Percentiles rank a stretch among this genome's conserved stretches.
Conservation (phyloP, 2,329 filamentous ascomycete genomes). For the Trichophyton equinum region DNA sequence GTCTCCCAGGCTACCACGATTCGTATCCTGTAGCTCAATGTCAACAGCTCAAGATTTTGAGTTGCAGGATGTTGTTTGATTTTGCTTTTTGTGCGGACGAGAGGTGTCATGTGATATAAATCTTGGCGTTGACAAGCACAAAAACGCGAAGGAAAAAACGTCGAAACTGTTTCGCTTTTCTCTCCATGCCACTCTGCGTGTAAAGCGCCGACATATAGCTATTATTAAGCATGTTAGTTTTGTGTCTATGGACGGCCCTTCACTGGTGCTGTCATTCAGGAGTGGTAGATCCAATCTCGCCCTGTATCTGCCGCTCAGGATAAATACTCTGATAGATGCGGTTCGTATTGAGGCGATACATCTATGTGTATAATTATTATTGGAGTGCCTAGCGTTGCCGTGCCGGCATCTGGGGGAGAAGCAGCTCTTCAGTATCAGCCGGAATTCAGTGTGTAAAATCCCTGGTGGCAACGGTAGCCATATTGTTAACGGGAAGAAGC, state of each 20-base stretch:
- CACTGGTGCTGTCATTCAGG: conserved; percentile 43
- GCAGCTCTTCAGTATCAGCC: not conserved
- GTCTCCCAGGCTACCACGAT: not conserved
- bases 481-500: not conserved
- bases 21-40: not conserved
- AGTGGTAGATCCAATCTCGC: conserved; percentile 55
- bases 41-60: not conserved
- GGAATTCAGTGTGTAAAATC: not conserved
- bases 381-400: not conserved
- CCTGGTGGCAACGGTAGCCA: not conserved
- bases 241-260: conserved; percentile 33
- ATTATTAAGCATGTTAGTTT: conserved; percentile 18
- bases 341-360: conserved; percentile 74
- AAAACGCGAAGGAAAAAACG: not conserved
- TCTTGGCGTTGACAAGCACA: not conserved
- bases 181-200: conserved; percentile 29
- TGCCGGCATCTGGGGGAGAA: too few relatives aligned
- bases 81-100: not conserved
- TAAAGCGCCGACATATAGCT: conserved; percentile 29
- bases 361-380: conserved; percentile 10
- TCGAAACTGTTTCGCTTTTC: conserved; percentile 12
- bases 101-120: not conserved
- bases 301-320: conserved; percentile 86
- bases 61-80: not conserved
- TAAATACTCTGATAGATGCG: conserved; percentile 58